phyloP scores from a whole-genome alignment of 306 rosid genomes.

The Prinsepia uniflora region DNA sequence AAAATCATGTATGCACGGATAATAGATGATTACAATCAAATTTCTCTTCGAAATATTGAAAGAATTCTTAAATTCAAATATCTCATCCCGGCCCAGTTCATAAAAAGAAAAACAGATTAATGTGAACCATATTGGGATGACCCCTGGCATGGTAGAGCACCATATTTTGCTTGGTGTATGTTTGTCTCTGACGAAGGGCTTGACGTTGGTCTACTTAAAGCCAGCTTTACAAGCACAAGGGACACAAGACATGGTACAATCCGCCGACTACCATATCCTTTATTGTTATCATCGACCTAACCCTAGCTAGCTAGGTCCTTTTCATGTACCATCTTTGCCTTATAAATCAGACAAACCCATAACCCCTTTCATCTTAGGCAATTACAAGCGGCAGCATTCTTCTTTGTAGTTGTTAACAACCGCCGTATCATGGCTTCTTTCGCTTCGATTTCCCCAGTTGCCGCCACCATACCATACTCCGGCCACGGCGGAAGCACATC shows the following conservation, averaged over 20 bases:
- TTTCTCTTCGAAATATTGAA: too few relatives aligned
- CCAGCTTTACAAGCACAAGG: slow-evolving; percentile 13
- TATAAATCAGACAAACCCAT: slow-evolving; percentile 1
- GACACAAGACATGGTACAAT: slow-evolving; percentile 9
- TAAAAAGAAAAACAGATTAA: too few relatives aligned
- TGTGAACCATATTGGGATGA: too few relatives aligned
- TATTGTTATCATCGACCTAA: background rate
- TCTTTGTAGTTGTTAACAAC: background rate
- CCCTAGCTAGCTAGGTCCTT: background rate
- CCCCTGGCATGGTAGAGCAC: too few relatives aligned
- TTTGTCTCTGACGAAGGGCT: background rate
- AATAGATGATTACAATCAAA: too few relatives aligned
- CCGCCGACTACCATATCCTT: slow-evolving; percentile 7
- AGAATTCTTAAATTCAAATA: too few relatives aligned
- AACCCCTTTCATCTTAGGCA: background rate
- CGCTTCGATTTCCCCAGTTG: slow-evolving; percentile 27
- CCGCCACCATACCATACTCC: slow-evolving; percentile 27
- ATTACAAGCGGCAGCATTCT: background rate
- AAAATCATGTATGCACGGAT: too few relatives aligned
- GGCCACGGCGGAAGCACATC: slow-evolving; percentile 24
- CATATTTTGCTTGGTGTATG: background rate
- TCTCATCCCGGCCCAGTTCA: too few relatives aligned
- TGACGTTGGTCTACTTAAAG: background rate
- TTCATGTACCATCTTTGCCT: background rate
- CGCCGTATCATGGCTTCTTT: slow-evolving; percentile 38